A percentile compares a stretch with the other conserved stretches of the same genome.
phyloP scores from a whole-genome alignment of 441 rosid species.

The Pelargonium citronellum region DNA sequence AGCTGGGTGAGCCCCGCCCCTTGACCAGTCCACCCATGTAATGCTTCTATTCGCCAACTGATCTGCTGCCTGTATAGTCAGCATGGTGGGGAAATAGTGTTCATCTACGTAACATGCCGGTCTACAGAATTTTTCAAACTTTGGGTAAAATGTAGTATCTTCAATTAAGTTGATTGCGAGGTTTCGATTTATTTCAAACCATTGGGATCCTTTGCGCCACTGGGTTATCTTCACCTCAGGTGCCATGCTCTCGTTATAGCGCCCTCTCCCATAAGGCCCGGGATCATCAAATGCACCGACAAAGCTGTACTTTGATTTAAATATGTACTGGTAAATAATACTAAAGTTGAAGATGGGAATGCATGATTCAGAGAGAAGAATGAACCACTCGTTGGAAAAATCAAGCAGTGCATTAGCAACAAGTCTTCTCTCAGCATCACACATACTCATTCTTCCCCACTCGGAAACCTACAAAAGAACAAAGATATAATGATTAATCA shows the following conservation, averaged over 20 bases:
- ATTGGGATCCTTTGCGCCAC: slow-evolving; percentile 95
- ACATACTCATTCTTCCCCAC: slow-evolving; percentile 68
- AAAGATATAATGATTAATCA: background rate
- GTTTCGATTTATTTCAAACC: slow-evolving; percentile 77
- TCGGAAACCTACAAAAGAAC: slow-evolving; percentile 46
- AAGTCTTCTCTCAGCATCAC: slow-evolving; percentile 88
- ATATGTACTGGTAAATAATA: slow-evolving; percentile 56
- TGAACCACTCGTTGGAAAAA: slow-evolving; percentile 76
- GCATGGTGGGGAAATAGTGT: slow-evolving; percentile 91
- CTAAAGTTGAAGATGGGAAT: slow-evolving; percentile 75
- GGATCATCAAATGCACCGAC: slow-evolving; percentile 79
- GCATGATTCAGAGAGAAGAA: slow-evolving; percentile 88
- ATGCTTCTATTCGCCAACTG: slow-evolving; percentile 71
- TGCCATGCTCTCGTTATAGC: slow-evolving; percentile 66
- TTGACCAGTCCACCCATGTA: slow-evolving; percentile 95
- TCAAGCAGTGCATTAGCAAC: slow-evolving; percentile 84
- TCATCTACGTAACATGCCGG: slow-evolving; percentile 90
- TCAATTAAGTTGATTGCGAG: slow-evolving; percentile 61
- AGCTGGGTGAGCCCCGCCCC: slow-evolving; percentile 93
- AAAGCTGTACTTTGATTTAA: slow-evolving; percentile 61
- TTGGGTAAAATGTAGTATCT: slow-evolving; percentile 52
- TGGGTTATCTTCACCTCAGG: slow-evolving; percentile 68
- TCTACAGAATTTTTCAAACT: slow-evolving; percentile 61
- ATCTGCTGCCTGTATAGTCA: slow-evolving; percentile 49
- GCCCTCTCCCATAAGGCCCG: slow-evolving; percentile 81